Base-by-base conservation (phyloP, 2,329 filamentous ascomycete genomes). In the Epichloe gansuensis region DNA sequence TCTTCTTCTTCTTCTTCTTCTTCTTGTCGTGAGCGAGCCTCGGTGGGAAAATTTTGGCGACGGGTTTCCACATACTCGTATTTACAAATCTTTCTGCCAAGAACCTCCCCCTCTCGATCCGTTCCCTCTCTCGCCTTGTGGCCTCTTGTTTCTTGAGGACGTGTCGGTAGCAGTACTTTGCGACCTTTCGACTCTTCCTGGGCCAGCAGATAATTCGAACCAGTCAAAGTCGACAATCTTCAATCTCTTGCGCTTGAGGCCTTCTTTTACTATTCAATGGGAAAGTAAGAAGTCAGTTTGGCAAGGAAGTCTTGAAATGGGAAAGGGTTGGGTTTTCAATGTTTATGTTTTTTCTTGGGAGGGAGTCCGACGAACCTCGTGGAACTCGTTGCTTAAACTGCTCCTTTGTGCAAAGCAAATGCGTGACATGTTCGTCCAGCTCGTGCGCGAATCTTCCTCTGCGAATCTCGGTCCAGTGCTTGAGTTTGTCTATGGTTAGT, bases 371-470 rank as follows among this genome's bases (percentile, higher is more conserved):
- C 53, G 31, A 62, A 72, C 73, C 65, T 54, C 65, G 64, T 1
- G 72, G 61, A 6, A 63, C 61, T 34, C 57, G 66, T 21, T 72
- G 66, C 56, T 76, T 75, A 65, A 81, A 90, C 15, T 83, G 77
- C 37, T 81, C 74, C 48, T 76, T 71, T 0, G 80, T 81, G 51
- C 81, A 79, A 23, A 95, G 74, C 0, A 95, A 69, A 66, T 95
- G 89, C 0, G 89, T 95, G 9, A 85, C 79, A 0, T 70, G 60
- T 0, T 72, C 63, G 28, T 72, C 72, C 17, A 88, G 67, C 0
- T 72, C 68, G 1, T 70, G 63, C 0, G 70, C 67, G 62, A 82
- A 85, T 1, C 53, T 65, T 1, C 86, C 89, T 6, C 80, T 81
- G 54, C 85, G 80, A 4, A 72, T 62, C 4, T 71, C 69, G 9